phyloP scores from a whole-genome alignment of 2,329 filamentous ascomycete species.

The Coniochaeta sp. region DNA sequence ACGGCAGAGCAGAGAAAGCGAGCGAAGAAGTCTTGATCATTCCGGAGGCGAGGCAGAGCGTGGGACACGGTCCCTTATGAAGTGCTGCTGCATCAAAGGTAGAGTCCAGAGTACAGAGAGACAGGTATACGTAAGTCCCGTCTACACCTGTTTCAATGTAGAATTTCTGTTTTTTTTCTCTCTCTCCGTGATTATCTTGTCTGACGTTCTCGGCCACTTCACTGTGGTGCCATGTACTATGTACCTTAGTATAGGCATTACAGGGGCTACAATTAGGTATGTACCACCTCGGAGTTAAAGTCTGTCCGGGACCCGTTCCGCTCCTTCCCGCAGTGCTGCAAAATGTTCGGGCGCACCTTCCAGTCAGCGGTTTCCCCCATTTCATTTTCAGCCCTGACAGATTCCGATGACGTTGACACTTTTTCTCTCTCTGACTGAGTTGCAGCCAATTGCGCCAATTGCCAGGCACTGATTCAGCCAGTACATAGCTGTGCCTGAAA shows the following conservation, averaged over 20 bases:
- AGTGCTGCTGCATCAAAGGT: background rate
- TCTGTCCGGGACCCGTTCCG: background rate
- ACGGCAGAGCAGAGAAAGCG: conserved; percentile 1
- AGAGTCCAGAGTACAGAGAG: no score
- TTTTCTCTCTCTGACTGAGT: background rate
- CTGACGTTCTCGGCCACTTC: background rate
- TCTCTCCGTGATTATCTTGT: background rate
- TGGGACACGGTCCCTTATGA: conserved; percentile 12
- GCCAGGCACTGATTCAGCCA: background rate
- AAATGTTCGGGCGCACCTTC: no score
- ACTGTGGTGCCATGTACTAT: background rate
- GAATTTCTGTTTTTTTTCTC: no score
- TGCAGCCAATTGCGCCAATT: background rate
- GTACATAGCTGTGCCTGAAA: no score
- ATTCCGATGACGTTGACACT: background rate
- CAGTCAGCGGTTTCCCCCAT: background rate
- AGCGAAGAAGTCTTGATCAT: conserved; percentile 1
- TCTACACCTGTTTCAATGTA: no score
- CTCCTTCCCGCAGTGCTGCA: background rate
- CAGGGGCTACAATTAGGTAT: background rate
- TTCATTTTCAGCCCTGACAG: background rate
- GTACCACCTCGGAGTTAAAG: background rate
- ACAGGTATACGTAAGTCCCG: no score
- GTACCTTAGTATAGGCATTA: background rate
- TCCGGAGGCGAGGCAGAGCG: background rate